Evolutionary conservation across 345 rosid species (phyloP), one percentile per base, ranked within the genome.

Genomic region (Euphorbia lathyris): DNA sequence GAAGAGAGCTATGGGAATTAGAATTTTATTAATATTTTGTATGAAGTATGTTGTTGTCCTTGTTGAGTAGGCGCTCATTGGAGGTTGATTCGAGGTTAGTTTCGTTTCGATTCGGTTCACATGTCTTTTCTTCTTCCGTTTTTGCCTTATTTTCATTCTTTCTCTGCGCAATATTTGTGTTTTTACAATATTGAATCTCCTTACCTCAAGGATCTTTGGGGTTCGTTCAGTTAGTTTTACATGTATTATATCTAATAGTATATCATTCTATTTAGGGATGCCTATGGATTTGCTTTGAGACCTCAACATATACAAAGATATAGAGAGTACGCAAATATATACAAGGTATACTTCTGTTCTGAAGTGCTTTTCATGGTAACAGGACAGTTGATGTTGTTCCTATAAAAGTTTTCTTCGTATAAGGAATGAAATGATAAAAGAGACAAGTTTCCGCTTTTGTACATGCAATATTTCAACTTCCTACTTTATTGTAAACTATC

Each of bases 261-360:
- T 59, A 5, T 58, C 4, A 10, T 17, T 66, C 7, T 73, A n/a
- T 3, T 48, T 76, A 95, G 99, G 88, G 99, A 95, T 58, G 78
- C 90, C 40, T 90, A 87, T 81, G 99, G 99, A 76, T 95, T 95
- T 84, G 85, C 88, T 78, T 76, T 95, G 87, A 92, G 99, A 80
- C 99, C 97, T 80, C 99, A 95, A 77, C 97, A 90, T 82, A 36
- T 87, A 50, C 89, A 90, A 72, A 83, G 85, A 84, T 92, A 90
- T 74, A 82, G 82, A 78, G 88, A 92, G 73, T 95, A 90, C 80
- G 62, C 70, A 36, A 69, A 64, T 62, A 90, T 95, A 76, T 92
- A 87, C 72, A 81, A 86, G 86, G 97, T 95, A 80, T 36, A 7
- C 60, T 48, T 59, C 42, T 30, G 0, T 5, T 66, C 14, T 57